phyloP scores from a whole-genome alignment of 768 basidiomycete genomes.

The Tulasnella sp. region DNA sequence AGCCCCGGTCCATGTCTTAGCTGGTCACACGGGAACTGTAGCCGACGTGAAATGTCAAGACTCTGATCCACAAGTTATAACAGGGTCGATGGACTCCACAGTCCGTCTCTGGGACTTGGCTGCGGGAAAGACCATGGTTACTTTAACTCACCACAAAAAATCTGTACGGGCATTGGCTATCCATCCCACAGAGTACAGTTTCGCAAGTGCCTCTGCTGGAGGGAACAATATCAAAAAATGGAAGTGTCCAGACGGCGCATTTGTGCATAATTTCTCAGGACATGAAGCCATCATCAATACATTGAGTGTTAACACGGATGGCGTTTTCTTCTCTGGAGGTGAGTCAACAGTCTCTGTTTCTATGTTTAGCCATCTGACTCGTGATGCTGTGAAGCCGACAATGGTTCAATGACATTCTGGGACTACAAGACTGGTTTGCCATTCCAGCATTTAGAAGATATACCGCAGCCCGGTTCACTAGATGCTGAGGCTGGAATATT shows the following conservation, averaged over 20 bases:
- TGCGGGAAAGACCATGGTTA: conserved; percentile 92
- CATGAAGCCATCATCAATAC: conserved; percentile 99
- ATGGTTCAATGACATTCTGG: conserved; percentile 85
- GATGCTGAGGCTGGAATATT: conserved; percentile 96
- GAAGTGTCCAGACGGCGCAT: conserved; percentile 93
- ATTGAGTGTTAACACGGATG: conserved; percentile 82
- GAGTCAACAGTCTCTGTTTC: conserved; percentile 21
- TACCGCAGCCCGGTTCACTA: conserved; percentile 93
- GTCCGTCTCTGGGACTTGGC: conserved; percentile 94
- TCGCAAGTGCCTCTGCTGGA: conserved; percentile 91
- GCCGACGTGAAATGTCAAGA: conserved; percentile 95
- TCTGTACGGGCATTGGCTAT: conserved; percentile 87
- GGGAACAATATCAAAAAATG: conserved; percentile 99
- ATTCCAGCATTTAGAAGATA: conserved; percentile 87
- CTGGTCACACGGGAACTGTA: conserved; percentile 90
- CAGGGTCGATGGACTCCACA: conserved; percentile 96
- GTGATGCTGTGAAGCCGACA: conserved; percentile 50
- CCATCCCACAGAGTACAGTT: conserved; percentile 93
- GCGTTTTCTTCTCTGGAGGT: conserved; percentile 97
- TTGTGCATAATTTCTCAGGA: conserved; percentile 92
- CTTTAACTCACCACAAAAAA: conserved; percentile 99
- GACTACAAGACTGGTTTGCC: conserved; percentile 89
- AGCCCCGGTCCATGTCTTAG: conserved; percentile 82
- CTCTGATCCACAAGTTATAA: conserved; percentile 95
- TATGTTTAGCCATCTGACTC: not conserved